Evolutionary conservation across 106 monocot species (phyloP).

Genomic region (Acorus calamus): DNA sequence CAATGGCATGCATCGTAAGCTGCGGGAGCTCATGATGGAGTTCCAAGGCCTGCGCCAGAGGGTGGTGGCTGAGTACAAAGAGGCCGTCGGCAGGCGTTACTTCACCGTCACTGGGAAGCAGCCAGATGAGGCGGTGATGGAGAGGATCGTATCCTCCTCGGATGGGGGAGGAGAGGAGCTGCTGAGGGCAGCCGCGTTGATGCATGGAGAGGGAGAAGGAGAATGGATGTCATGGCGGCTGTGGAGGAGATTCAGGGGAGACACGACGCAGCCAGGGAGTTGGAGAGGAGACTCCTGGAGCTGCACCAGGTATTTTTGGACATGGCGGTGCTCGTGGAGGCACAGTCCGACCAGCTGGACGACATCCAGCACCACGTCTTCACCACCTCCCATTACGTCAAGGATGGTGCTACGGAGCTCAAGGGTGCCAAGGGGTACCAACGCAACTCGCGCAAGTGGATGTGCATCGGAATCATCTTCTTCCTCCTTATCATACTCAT

Average conservation of each 20-base stretch:
- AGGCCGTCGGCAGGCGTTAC: constrained; percentile 24
- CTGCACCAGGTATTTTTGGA: constrained; percentile 35
- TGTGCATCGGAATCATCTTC: constrained; percentile 10
- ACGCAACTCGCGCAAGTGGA: constrained; percentile 19
- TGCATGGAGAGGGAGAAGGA: constrained; percentile 23
- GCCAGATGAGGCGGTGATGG: constrained; percentile 23
- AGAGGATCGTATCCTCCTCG: constrained; percentile 11
- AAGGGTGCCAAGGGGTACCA: constrained; percentile 11
- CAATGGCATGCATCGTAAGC: constrained; percentile 22
- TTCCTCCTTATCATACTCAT: constrained; percentile 17
- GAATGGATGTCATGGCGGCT: constrained; percentile 6
- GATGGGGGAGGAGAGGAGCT: constrained; percentile 23
- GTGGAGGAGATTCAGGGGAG: constrained; percentile 28
- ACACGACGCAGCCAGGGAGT: constrained; percentile 21
- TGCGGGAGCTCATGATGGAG: constrained; percentile 28
- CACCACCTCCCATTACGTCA: constrained; percentile 16
- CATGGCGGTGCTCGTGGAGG: constrained; percentile 32
- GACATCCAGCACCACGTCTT: constrained; percentile 25
- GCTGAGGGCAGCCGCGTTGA: constrained; percentile 13
- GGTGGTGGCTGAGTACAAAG: constrained; percentile 28
- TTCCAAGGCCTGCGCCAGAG: constrained; percentile 24
- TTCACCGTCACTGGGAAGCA: constrained; percentile 16
- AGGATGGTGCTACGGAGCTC: constrained; percentile 20
- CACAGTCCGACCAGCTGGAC: constrained; percentile 26
- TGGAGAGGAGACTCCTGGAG: constrained; percentile 25